Evolutionary conservation across 1,139 yeast genomes (phyloP).

Genomic region (Yamadazyma aaseri): DNA sequence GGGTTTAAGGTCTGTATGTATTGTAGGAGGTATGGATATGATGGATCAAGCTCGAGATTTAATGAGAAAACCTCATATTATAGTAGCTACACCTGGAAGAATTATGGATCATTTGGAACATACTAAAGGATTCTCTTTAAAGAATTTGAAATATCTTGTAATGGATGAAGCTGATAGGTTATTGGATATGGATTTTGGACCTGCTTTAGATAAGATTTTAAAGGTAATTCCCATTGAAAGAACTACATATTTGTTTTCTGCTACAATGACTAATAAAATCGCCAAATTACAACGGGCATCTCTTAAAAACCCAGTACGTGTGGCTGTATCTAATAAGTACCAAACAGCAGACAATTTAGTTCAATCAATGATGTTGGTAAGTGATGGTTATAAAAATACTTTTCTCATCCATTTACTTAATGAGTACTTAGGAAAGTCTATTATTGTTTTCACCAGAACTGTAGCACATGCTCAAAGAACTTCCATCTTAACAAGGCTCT

Average conservation of each 20-base stretch:
- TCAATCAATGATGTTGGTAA: conserved; percentile 87
- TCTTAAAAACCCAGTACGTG: conserved; percentile 81
- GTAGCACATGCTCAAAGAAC: conserved; percentile 94
- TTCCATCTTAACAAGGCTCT: conserved; percentile 72
- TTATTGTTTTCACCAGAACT: conserved; percentile 88
- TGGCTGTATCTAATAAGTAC: conserved; percentile 84
- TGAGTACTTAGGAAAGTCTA: conserved; percentile 82
- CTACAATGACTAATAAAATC: conserved; percentile 94
- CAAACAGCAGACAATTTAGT: conserved; percentile 91
- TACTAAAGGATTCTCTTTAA: conserved; percentile 86
- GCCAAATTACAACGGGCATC: conserved; percentile 95
- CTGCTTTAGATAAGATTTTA: conserved; percentile 83
- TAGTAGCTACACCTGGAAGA: conserved; percentile 83
- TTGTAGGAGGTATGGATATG: conserved; percentile 98
- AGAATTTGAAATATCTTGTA: conserved; percentile 77
- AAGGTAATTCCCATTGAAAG: conserved; percentile 83
- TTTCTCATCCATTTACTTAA: conserved; percentile 77
- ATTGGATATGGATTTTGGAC: conserved; percentile 95
- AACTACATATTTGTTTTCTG: conserved; percentile 86
- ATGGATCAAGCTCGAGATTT: conserved; percentile 96
- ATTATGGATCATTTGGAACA: conserved; percentile 93
- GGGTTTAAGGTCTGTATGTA: conserved; percentile 85
- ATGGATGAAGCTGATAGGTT: conserved; percentile 98
- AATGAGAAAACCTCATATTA: conserved; percentile 89
- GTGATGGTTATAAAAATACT: conserved; percentile 91